Evolutionary conservation across 345 rosid genomes (phyloP).

Genomic region (Excoecaria agallocha): DNA sequence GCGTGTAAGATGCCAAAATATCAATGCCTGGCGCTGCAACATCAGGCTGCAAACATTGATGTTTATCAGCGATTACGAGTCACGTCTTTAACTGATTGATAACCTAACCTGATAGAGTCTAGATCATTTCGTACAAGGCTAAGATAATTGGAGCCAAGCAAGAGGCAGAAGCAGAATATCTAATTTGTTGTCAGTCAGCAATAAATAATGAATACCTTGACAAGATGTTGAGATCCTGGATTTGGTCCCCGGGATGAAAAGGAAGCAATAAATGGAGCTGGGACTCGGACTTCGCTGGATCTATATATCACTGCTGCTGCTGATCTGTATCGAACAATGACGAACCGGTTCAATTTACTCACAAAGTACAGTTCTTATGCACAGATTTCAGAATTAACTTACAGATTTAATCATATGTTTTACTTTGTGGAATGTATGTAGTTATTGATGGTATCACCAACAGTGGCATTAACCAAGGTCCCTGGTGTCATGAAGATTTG

Average conservation of each 20-base stretch:
- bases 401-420: background rate
- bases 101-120: too few relatives aligned
- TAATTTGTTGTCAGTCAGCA: too few relatives aligned
- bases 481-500: constrained; percentile 74
- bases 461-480: constrained; percentile 57
- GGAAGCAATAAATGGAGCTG: constrained; percentile 77
- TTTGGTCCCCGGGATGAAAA: constrained; percentile 95
- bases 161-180: too few relatives aligned
- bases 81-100: too few relatives aligned
- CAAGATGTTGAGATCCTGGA: constrained; percentile 62
- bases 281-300: constrained; percentile 47
- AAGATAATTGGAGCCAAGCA: too few relatives aligned
- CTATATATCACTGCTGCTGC: constrained; percentile 64
- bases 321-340: constrained; percentile 39
- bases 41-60: constrained; percentile 58
- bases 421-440: constrained; percentile 74
- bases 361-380: background rate
- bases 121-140: too few relatives aligned
- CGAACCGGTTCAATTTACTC: background rate
- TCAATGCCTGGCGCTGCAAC: constrained; percentile 82
- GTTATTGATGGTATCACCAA: constrained; percentile 39
- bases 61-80: too few relatives aligned
- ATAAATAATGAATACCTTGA: constrained; percentile 45
- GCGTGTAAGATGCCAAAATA: constrained; percentile 87
- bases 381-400: background rate